phyloP scores from a whole-genome alignment of 331 rosid species.

The Phaseolus coccineus region DNA sequence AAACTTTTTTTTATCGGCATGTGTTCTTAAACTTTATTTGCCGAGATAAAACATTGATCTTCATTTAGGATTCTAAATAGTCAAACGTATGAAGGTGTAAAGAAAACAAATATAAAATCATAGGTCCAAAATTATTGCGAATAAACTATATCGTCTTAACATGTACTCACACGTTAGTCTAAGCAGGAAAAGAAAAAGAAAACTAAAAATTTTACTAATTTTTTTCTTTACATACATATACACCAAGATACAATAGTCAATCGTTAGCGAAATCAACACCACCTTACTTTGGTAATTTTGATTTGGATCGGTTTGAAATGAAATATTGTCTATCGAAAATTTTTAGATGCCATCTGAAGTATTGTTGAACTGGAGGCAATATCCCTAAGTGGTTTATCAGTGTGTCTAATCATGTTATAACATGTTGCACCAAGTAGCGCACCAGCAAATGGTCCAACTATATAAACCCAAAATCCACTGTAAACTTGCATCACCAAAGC shows the following conservation, averaged over 20 bases:
- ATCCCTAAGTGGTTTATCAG: constrained; percentile 56
- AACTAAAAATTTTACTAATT: too few relatives aligned
- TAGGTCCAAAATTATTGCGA: too few relatives aligned
- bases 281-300: neutral
- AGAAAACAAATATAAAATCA: too few relatives aligned
- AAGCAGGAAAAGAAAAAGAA: neutral
- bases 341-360: constrained; percentile 13
- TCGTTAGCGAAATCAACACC: neutral
- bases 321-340: neutral
- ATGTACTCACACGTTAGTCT: too few relatives aligned
- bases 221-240: too few relatives aligned
- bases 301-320: too few relatives aligned
- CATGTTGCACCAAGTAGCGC: constrained; percentile 56
- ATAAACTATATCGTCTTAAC: too few relatives aligned
- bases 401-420: constrained; percentile 61
- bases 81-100: too few relatives aligned
- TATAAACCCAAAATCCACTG: constrained; percentile 63
- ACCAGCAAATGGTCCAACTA: constrained; percentile 67
- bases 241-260: neutral
- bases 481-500: constrained; percentile 60
- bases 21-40: too few relatives aligned
- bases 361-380: constrained; percentile 15
- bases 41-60: too few relatives aligned
- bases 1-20: too few relatives aligned
- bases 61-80: too few relatives aligned